Base-by-base conservation (phyloP, 768 basidiomycete genomes). In the Rhizopogon vinicolor region DNA sequence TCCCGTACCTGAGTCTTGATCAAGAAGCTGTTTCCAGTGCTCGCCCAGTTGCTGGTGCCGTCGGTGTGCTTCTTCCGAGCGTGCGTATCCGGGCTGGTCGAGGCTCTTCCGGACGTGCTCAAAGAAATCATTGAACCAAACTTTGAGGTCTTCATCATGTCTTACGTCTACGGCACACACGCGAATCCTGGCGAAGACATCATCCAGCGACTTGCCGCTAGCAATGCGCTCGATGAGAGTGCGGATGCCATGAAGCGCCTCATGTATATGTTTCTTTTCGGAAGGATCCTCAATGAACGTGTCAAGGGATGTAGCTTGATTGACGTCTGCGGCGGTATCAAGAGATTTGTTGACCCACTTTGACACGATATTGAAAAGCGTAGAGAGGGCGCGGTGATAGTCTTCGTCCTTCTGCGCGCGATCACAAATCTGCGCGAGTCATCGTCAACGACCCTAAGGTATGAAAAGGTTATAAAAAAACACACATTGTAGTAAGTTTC, bases 221-320 rank as follows among this genome's bases (percentile, higher is more conserved):
- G 85, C 77, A 19, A 85, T 67, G 10, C 87, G 86, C 60, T 84
- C 79, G 40, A 80, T 63, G n/a, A 78, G 68, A 5, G 59, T 60
- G 37, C 70, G 70, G 0, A 79, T 56, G 35, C 66, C 66, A 12
- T 67, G 58, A 28, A 89, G 67, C 3, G 82, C 84, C 40, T 76
- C 74, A 44, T 78, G 71, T 28, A 87, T 65, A 58, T 87, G 84
- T 63, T 87, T 78, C 50, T 84, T 85, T 3, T 79, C 74, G 0
- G 85, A 82, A 16, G 83, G 78, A 50, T 90, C 87, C 8, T 79
- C 65, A 53, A 89, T 74, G 63, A 89, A 79, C 2, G 75, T 74
- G 13, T 78, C 74, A 37, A 89, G 72, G 0, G 80, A 78, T 25
- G 75, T 70, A 1, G 67, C 60, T 41, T 74, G 64, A 53, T 78